phyloP scores from a whole-genome alignment of 2,329 filamentous ascomycete species.

The Chaetoscypha palmicola region DNA sequence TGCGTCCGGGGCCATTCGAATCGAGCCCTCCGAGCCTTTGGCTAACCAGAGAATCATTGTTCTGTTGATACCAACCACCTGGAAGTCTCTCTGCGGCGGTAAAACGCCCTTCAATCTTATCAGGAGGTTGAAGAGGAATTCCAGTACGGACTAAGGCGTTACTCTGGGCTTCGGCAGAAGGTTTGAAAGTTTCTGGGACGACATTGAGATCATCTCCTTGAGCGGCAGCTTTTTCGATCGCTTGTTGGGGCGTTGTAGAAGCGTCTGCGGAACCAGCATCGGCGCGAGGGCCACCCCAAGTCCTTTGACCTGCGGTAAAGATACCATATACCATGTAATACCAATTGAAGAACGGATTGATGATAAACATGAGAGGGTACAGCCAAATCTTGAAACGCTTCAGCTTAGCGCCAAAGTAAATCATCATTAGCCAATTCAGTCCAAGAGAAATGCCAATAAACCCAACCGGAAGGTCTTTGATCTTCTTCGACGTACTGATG shows the following conservation, averaged over 20 bases:
- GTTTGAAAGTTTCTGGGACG: conserved; percentile 75
- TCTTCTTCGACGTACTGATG: conserved; percentile 71
- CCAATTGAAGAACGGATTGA: conserved; percentile 98
- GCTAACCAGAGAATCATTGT: conserved; percentile 60
- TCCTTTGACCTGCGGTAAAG: conserved; percentile 87
- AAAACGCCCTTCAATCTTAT: conserved; percentile 72
- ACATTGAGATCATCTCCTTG: conserved; percentile 85
- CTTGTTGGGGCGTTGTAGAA: conserved; percentile 70
- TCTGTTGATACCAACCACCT: conserved; percentile 62
- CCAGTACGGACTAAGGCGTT: conserved; percentile 40
- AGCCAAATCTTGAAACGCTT: conserved; percentile 89
- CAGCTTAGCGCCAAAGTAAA: conserved; percentile 87
- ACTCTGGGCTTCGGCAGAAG: conserved; percentile 46
- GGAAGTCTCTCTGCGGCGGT: conserved; percentile 60
- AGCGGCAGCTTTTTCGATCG: conserved; percentile 72
- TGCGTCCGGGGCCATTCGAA: conserved; percentile 7
- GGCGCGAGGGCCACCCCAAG: conserved; percentile 89
- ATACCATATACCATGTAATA: conserved; percentile 95
- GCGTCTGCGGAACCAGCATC: conserved; percentile 77
- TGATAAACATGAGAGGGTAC: conserved; percentile 89
- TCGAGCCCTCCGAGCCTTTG: conserved; percentile 37
- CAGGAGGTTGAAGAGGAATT: conserved; percentile 64
- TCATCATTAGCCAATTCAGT: conserved; percentile 90
- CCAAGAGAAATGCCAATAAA: conserved; percentile 91
- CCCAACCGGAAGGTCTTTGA: conserved; percentile 76